Conservation (phyloP, 2,329 filamentous ascomycete species). For the Pezicula radicicola region DNA sequence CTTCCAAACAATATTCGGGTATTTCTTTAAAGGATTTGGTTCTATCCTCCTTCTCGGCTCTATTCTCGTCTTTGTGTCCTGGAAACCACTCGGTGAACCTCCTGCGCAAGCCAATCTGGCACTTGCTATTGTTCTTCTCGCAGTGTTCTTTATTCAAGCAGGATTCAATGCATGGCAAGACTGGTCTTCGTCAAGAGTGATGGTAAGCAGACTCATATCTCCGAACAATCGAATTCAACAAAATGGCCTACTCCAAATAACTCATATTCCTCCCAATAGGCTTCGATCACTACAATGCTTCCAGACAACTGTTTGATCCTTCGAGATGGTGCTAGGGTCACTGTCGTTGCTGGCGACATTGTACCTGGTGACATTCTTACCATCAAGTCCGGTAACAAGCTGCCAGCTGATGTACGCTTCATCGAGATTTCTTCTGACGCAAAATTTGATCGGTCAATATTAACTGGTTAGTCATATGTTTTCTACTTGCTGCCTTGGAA, state of each 20-base stretch:
- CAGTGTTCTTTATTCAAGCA: slow-evolving; percentile 68
- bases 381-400: slow-evolving; percentile 69
- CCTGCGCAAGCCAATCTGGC: slow-evolving; percentile 68
- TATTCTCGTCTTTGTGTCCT: slow-evolving; percentile 73
- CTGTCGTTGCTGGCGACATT: slow-evolving; percentile 53
- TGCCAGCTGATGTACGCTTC: slow-evolving; percentile 72
- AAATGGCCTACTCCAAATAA: too few species aligned
- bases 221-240: too few species aligned
- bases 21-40: slow-evolving; percentile 78
- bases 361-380: slow-evolving; percentile 70
- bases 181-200: slow-evolving; percentile 73
- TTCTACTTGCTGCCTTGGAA: background rate
- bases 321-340: slow-evolving; percentile 52
- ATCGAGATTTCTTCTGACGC: slow-evolving; percentile 65
- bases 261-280: slow-evolving; percentile 16
- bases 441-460: slow-evolving; percentile 69
- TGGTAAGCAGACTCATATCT: slow-evolving; percentile 36
- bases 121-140: slow-evolving; percentile 68
- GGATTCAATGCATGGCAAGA: slow-evolving; percentile 71
- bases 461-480: slow-evolving; percentile 51
- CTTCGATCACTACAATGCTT: slow-evolving; percentile 77
- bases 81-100: slow-evolving; percentile 73
- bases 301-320: slow-evolving; percentile 67
- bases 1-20: slow-evolving; percentile 56
- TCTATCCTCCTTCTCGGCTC: slow-evolving; percentile 65